Evolutionary conservation across 169 alveolate species (phyloP).

Genomic region (Plasmodium yoelii): DNA sequence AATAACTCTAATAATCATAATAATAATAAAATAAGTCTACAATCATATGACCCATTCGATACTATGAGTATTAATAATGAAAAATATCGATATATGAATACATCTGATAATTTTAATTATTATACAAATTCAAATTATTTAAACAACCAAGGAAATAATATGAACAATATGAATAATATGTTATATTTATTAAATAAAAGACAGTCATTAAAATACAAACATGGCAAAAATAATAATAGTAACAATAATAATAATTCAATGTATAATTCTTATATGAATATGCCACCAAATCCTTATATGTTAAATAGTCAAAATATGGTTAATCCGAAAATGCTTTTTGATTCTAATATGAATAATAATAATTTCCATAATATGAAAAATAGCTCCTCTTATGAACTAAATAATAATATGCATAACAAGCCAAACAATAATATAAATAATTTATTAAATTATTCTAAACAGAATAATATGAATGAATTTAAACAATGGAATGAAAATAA

Average conservation of each 20-base stretch:
- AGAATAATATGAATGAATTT: slow-evolving; percentile 28
- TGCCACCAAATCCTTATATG: slow-evolving; percentile 15
- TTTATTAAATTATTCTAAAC: slow-evolving; percentile 34
- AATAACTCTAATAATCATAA: slow-evolving; percentile 1
- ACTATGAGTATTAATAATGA: slow-evolving; percentile 12
- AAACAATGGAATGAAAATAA: slow-evolving; percentile 43
- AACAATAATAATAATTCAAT: slow-evolving; percentile 15
- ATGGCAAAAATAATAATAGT: slow-evolving; percentile 3
- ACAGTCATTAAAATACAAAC: slow-evolving; percentile 8
- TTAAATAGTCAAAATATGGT: slow-evolving; percentile 30
- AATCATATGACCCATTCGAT: slow-evolving; percentile 63
- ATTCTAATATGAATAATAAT: slow-evolving; percentile 12
- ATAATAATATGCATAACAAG: slow-evolving; percentile 11
- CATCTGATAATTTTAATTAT: slow-evolving; percentile 16
- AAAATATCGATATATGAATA: slow-evolving; percentile 13
- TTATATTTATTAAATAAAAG: slow-evolving; percentile 38
- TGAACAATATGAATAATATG: slow-evolving; percentile 33
- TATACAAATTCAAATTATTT: slow-evolving; percentile 23
- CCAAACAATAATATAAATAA: slow-evolving; percentile 30
- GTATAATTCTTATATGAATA: slow-evolving; percentile 15
- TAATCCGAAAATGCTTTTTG: slow-evolving; percentile 22
- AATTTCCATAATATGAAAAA: slow-evolving; percentile 5
- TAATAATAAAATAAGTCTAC: slow-evolving; percentile 32
- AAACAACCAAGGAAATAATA: slow-evolving; percentile 14
- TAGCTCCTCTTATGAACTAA: slow-evolving; percentile 17